Evolutionary conservation across 768 basidiomycete genomes (phyloP).

Genomic region (Austroboletus eburneus): DNA sequence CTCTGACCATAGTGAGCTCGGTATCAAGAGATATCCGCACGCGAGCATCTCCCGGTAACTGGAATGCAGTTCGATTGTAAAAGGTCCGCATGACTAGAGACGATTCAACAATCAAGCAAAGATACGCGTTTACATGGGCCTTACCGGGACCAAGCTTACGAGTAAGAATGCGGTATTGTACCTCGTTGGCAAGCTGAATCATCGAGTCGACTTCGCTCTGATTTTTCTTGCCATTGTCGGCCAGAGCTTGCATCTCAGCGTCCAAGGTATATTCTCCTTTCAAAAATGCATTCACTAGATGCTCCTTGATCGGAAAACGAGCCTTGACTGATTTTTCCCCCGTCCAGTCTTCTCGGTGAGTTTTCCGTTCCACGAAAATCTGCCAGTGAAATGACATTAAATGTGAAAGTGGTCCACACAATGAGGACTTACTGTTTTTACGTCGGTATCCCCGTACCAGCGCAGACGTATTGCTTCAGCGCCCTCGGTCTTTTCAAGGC

Average conservation of each 20-base stretch:
- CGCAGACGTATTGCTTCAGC: constrained; percentile 94
- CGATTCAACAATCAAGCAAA: neutral
- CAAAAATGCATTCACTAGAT: constrained; percentile 87
- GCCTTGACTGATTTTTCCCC: constrained; percentile 99
- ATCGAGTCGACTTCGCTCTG: constrained; percentile 88
- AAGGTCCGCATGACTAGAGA: constrained; percentile 87
- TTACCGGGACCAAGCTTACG: constrained; percentile 79
- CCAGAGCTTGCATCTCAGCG: constrained; percentile 82
- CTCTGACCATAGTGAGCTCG: constrained; percentile 88
- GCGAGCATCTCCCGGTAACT: constrained; percentile 96
- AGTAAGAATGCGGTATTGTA: constrained; percentile 86
- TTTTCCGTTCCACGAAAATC: constrained; percentile 89
- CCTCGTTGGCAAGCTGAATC: constrained; percentile 96
- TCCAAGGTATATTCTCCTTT: constrained; percentile 91
- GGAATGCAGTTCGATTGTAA: constrained; percentile 98
- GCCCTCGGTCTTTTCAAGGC: constrained; percentile 97
- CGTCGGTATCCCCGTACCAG: constrained; percentile 91
- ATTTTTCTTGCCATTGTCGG: constrained; percentile 87
- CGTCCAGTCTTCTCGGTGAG: constrained; percentile 98
- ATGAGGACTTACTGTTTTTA: constrained; percentile 59
- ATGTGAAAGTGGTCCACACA: neutral
- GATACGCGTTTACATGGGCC: constrained; percentile 12
- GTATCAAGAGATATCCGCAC: constrained; percentile 99
- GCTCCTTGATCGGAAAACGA: constrained; percentile 92
- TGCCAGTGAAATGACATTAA: constrained; percentile 23